Evolutionary conservation across 2,329 filamentous ascomycete species (phyloP).

Genomic region (Ophiostoma montium): DNA sequence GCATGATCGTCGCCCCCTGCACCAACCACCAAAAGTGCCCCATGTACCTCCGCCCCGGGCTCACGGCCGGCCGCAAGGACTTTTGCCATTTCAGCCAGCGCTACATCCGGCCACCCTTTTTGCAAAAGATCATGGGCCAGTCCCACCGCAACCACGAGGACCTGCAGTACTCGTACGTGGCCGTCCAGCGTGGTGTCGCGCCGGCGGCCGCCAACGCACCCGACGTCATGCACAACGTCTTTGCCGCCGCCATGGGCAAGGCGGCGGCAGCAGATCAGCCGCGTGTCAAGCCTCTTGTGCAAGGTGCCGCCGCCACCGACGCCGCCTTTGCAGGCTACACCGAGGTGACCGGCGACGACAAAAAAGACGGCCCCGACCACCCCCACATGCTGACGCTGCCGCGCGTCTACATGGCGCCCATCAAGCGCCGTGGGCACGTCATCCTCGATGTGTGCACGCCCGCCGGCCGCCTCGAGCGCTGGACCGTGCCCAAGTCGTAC

Average conservation of each 20-base stretch:
- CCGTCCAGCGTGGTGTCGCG: constrained; percentile 55
- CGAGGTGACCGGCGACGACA: constrained; percentile 21
- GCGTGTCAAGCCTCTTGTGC: constrained; percentile 14
- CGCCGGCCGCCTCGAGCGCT: constrained; percentile 72
- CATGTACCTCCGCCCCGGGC: constrained; percentile 65
- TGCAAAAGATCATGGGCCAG: constrained; percentile 61
- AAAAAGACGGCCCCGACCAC: constrained; percentile 3
- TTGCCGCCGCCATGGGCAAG: constrained; percentile 1
- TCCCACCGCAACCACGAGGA: constrained; percentile 73
- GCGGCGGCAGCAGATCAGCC: not conserved
- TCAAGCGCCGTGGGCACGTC: constrained; percentile 82
- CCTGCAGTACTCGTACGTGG: constrained; percentile 78
- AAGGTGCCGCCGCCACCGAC: constrained; percentile 44
- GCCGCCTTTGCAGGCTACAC: constrained; percentile 62
- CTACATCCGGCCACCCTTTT: constrained; percentile 68
- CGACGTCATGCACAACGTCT: not conserved
- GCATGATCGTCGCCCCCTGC: constrained; percentile 60
- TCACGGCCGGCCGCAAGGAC: constrained; percentile 64
- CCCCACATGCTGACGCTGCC: constrained; percentile 58
- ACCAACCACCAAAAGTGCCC: constrained; percentile 82
- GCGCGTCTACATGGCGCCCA: constrained; percentile 59
- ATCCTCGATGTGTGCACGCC: constrained; percentile 86
- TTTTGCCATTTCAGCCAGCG: constrained; percentile 86
- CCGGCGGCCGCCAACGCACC: not conserved
- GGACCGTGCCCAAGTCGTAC: constrained; percentile 77